Base-by-base conservation (phyloP, 768 basidiomycete genomes). In the Boletus rufocinnamomeus region DNA sequence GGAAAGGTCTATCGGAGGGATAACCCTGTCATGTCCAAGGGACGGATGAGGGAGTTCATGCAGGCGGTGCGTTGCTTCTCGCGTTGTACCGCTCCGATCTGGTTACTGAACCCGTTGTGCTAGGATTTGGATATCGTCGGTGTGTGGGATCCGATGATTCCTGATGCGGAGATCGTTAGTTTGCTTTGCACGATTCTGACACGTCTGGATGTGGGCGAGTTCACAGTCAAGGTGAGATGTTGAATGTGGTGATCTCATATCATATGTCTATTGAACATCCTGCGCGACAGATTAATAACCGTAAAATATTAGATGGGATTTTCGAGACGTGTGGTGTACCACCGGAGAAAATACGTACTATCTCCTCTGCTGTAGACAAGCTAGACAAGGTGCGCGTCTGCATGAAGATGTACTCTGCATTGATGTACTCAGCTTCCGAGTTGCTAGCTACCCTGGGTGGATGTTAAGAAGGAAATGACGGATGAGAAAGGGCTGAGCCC, bases 1-100 rank as follows among this genome's bases (percentile, higher is more conserved):
- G 95, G 95, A n/a, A 99, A 98, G 76, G 97, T 99, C 21, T 99
- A 98, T 74, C 80, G 97, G 61, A 79, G 97, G 69, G 97, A 99
- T 75, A 93, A 88, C 63, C 97, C 97, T 0, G 95, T 95, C 56
- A 95, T 98, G 89, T 89, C 88, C 30, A 99, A 99, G 77, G 97
- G 97, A 0, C 82, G 97, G 28, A 97, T 99, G 95, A 84, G 97
- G 58, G 97, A 99, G 77, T 99, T 99, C 69, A 93, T 90, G 68
- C 97, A 99, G 74, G 97, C 96, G 61, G 93, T 95, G 63, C 64
- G 85, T 60, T 4, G 45, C 4, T 16, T 38, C 6, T 27, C 53
- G 2, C 17, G 45, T 46, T 56, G 41, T 28, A 34, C 17, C 13
- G 3, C 3, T 38, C 35, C 0, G 6, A 13, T 5, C 11, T 0